Evolutionary conservation across 768 basidiomycete genomes (phyloP), one percentile per base, ranked within the genome.

Genomic region (Holtermanniella nyarrowii): DNA sequence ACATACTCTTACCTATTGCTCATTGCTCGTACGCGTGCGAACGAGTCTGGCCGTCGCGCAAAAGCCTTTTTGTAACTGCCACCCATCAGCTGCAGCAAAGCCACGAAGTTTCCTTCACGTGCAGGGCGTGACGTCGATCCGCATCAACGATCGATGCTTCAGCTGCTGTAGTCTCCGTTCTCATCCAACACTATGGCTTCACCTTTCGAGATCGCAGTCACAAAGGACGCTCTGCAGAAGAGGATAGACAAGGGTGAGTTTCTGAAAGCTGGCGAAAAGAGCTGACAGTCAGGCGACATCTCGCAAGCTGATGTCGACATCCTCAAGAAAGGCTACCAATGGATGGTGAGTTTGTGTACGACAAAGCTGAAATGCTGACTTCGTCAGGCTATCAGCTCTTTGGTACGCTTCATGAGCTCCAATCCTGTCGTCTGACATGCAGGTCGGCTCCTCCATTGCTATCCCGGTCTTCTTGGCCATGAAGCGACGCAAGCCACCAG

Each of bases 261-360:
- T 11, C 10, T 37, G 31, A 16, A 37, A 37, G 31, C 16, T 16
- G 31, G 31, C 7, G 31, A 37, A 7, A 21, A 22, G 20, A 31
- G 41, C 43, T 40, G 22, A 42, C 14, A 11, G 2, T 47, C 31
- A 60, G 64, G 64, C 18, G 61, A 62, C 26, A 60, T 66, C 13
- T 27, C 48, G 4, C 64, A 61, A 40, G 25, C n/a, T 1, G 64
- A 66, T 46, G 44, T 66, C 25, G 61, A 66, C 41, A 26, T 66
- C 12, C 46, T 66, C 5, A 57, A 59, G 43, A 55, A 54, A n/a
- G 59, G 58, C 2, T 66, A 66, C 27, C 54, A 45, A 48, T 51
- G 54, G 46, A 62, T 66, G 54, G 57, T 56, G 46, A 31, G 51
- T 48, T 22, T 44, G 11, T 7, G n/a, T n/a, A n/a, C n/a, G n/a